Base-by-base conservation (phyloP, 305 asterid species). In the Ilex paraguariensis region DNA sequence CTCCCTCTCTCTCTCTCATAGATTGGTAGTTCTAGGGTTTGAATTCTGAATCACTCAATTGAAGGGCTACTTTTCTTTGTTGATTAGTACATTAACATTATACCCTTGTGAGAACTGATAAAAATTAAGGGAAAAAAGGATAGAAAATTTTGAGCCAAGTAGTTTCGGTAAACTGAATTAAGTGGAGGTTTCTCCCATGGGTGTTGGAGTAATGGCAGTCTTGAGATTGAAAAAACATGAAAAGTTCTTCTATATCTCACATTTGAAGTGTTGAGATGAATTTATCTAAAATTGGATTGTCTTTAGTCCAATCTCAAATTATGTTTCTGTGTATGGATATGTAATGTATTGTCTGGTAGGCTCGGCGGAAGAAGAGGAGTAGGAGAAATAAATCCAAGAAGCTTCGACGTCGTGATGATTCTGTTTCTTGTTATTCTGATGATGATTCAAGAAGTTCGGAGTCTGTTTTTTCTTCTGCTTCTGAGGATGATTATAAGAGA, bases 311-410 rank as follows among this genome's bases (percentile, higher is more conserved):
- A 14, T 56, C 57, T 28, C 30, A 3, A 13, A 36, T 51, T 49
- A 17, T 31, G 49, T 31, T 13, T 45, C 48, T 57, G n/a, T 32
- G 32, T 44, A 44, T 62, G 54, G n/a, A 36, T 44, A 31, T 58
- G 60, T 58, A 39, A 31, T 53, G 32, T 62, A 13, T 62, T 60
- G 32, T 69, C 54, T 75, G 61, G 17, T 67, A 63, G 81, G 67
- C 61, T 51, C 68, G 70, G 62, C 78, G 71, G 76, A 73, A 75
- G 85, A 88, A 83, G 77, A 90, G 73, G 78, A 77, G 75, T 66
- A 75, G 78, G 66, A 81, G 77, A 65, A 84, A 69, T 77, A 88
- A 79, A 74, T 70, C 89, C 61, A 85, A 82, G 87, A 86, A 79
- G 75, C 80, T 57, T 42, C 69, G 77, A 48, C 84, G 64, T 42